Evolutionary conservation across 371 early-diverging fungal genomes (phyloP).

Genomic region (Mucor velutinosus): DNA sequence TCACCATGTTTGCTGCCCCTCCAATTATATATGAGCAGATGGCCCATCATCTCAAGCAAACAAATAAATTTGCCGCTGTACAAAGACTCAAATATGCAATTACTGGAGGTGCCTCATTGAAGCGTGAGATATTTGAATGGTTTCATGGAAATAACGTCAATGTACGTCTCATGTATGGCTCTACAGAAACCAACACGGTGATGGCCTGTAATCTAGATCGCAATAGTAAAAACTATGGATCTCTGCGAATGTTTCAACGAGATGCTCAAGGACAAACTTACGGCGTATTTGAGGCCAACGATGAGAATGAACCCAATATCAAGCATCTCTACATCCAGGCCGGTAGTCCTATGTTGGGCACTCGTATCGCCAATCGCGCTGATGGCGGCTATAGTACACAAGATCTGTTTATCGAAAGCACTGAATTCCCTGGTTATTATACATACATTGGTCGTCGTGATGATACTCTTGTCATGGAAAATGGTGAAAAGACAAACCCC

Average conservation of each 20-base stretch:
- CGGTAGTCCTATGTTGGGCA: conserved; percentile 17
- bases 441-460: conserved; percentile 32
- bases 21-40: conserved; percentile 17
- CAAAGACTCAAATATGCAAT: conserved; percentile 49
- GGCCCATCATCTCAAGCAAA: conserved; percentile 7
- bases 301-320: conserved; percentile 4
- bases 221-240: conserved; percentile 1
- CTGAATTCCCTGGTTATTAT: conserved; percentile 19
- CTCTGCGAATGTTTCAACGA: neutral
- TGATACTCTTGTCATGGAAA: conserved; percentile 41
- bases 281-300: conserved; percentile 8
- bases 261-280: conserved; percentile 1
- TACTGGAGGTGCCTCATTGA: conserved; percentile 83
- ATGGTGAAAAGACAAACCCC: conserved; percentile 51
- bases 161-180: conserved; percentile 13
- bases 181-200: conserved; percentile 8
- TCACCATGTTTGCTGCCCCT: conserved; percentile 11
- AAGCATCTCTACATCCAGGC: conserved; percentile 15
- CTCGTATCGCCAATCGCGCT: conserved; percentile 17
- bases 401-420: conserved; percentile 28
- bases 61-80: conserved; percentile 9
- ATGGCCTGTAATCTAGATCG: conserved; percentile 6
- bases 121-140: conserved; percentile 10
- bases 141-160: conserved; percentile 5
- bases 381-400: conserved; percentile 39